phyloP scores from a whole-genome alignment of 1,284 basidiomycete species.

The Fomitopsis pinicola region DNA sequence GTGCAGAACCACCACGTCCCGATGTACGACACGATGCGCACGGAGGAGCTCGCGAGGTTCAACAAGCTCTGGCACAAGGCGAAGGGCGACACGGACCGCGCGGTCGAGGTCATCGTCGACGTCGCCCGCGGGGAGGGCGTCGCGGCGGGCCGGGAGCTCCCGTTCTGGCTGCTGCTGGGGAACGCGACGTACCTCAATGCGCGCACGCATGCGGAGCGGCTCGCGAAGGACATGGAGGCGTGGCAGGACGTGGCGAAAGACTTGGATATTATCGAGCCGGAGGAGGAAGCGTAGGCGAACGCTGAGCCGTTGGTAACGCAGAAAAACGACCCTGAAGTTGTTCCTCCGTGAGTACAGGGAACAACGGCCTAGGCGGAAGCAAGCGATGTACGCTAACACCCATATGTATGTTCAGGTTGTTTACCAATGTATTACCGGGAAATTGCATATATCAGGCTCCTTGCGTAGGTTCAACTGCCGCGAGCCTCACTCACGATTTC shows the following conservation, averaged over 20 bases:
- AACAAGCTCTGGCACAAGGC: slow-evolving; percentile 29
- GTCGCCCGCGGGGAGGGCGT: slow-evolving; percentile 46
- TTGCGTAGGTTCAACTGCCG: too few relatives aligned
- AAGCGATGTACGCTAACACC: too few relatives aligned
- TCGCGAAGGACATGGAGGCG: slow-evolving; percentile 20
- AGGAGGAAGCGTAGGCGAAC: too few relatives aligned
- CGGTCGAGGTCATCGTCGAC: slow-evolving; percentile 51
- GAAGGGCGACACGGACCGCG: slow-evolving; percentile 54
- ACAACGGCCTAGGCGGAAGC: too few relatives aligned
- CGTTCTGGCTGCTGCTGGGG: slow-evolving; percentile 24
- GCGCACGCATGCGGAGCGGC: slow-evolving; percentile 20
- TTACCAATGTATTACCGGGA: too few relatives aligned
- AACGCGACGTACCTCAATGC: slow-evolving; percentile 28
- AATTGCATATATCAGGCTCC: too few relatives aligned
- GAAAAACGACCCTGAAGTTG: too few relatives aligned
- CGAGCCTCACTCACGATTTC: too few relatives aligned
- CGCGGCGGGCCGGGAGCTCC: slow-evolving; percentile 25
- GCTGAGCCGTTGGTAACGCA: too few relatives aligned
- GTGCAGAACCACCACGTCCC: slow-evolving; percentile 23
- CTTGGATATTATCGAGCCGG: slow-evolving; percentile 20
- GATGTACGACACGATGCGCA: slow-evolving; percentile 27
- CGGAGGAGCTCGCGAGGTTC: slow-evolving; percentile 10
- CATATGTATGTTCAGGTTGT: too few relatives aligned
- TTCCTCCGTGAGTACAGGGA: too few relatives aligned
- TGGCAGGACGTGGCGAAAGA: slow-evolving; percentile 31